A percentile compares a stretch with the other conserved stretches of the same genome.
phyloP scores from a whole-genome alignment of 306 rosid species.

The Quercus dentata region DNA sequence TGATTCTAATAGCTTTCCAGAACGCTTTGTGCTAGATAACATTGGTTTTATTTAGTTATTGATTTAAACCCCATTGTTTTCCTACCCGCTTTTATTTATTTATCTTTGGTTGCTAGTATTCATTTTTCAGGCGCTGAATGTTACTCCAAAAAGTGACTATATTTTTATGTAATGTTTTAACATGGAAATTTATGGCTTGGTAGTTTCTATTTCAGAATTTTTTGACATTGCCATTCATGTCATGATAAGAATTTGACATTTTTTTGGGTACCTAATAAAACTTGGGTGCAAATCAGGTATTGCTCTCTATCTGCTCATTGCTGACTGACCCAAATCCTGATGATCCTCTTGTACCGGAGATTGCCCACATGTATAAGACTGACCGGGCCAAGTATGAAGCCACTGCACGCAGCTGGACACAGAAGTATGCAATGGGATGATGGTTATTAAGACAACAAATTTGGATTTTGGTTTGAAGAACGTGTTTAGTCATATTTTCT shows the following conservation, averaged over 20 bases:
- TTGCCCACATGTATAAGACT: slow-evolving; percentile 76
- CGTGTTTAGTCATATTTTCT: slow-evolving; percentile 23
- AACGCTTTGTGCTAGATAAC: neutral
- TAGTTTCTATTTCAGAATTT: neutral
- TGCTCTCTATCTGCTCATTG: slow-evolving; percentile 78
- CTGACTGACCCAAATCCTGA: slow-evolving; percentile 78
- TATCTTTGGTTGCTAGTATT: neutral
- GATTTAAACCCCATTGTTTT: neutral
- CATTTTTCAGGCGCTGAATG: neutral
- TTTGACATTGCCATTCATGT: neutral
- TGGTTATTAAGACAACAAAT: slow-evolving; percentile 17
- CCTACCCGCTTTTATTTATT: neutral
- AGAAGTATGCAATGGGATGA: slow-evolving; percentile 76
- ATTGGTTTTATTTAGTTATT: too few species aligned
- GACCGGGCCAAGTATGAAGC: slow-evolving; percentile 65
- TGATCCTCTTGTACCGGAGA: slow-evolving; percentile 79
- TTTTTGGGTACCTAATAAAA: slow-evolving; percentile 9
- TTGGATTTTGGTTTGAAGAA: slow-evolving; percentile 18
- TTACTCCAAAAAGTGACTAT: neutral
- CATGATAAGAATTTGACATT: neutral
- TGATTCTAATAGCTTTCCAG: neutral
- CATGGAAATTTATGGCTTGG: neutral
- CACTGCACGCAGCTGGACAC: slow-evolving; percentile 83
- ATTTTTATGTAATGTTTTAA: neutral
- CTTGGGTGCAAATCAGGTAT: slow-evolving; percentile 42